phyloP scores from a whole-genome alignment of 768 basidiomycete genomes.

The Basidioascus undulatus region DNA sequence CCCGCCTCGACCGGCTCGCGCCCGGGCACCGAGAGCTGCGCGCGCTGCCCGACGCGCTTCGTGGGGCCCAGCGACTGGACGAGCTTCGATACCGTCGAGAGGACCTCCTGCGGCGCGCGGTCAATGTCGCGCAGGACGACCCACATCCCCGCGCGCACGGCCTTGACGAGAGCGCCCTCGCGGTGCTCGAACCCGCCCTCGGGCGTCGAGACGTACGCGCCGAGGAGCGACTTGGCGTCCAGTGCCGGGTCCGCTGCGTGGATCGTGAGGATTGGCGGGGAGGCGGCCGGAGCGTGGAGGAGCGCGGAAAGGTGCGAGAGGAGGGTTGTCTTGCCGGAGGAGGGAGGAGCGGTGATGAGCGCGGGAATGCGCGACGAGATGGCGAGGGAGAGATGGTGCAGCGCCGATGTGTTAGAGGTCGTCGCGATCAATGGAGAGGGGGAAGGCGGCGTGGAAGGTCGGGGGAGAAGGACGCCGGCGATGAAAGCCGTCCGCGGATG shows the following conservation, averaged over 20 bases:
- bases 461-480: slow-evolving; percentile 20
- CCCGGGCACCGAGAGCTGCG: slow-evolving; percentile 52
- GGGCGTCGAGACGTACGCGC: slow-evolving; percentile 68
- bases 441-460: slow-evolving; percentile 1
- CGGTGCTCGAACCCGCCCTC: slow-evolving; percentile 82
- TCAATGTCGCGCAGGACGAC: slow-evolving; percentile 77
- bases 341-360: slow-evolving; percentile 58
- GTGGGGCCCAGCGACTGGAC: slow-evolving; percentile 36
- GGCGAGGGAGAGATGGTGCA: slow-evolving; percentile 36
- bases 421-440: slow-evolving; percentile 27
- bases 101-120: slow-evolving; percentile 59
- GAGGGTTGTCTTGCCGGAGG: slow-evolving; percentile 61
- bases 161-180: slow-evolving; percentile 67
- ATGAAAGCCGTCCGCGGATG: slow-evolving; percentile 15
- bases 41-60: slow-evolving; percentile 50
- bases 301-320: slow-evolving; percentile 46
- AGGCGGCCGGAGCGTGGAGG: slow-evolving; percentile 31
- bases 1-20: slow-evolving; percentile 48
- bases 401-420: slow-evolving; percentile 29
- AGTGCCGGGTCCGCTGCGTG: slow-evolving; percentile 82
- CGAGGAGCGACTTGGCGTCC: slow-evolving; percentile 68
- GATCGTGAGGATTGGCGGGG: slow-evolving; percentile 51
- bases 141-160: slow-evolving; percentile 74
- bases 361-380: slow-evolving; percentile 46
- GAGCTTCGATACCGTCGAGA: slow-evolving; percentile 60